A percentile compares a stretch with the other conserved stretches of the same genome.
Evolutionary conservation across 2,329 filamentous ascomycete genomes (phyloP).

Genomic region (Colletotrichum higginsianum): DNA sequence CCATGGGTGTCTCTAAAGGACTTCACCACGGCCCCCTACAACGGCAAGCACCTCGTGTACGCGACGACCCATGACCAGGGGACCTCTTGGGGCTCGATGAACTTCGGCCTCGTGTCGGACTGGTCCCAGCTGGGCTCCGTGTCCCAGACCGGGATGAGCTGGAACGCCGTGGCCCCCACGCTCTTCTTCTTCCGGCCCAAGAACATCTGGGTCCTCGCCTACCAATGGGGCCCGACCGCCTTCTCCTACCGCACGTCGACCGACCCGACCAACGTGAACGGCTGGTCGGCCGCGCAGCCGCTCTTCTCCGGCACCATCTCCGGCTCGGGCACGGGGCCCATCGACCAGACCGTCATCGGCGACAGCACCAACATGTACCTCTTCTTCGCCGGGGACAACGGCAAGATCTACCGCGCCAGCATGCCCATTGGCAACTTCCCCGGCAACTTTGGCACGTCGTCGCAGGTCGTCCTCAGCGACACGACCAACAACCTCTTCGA

Average conservation of each 20-base stretch:
- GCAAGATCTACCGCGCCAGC: slow-evolving; percentile 74
- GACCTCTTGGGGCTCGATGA: slow-evolving; percentile 69
- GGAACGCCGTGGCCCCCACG: slow-evolving; percentile 69
- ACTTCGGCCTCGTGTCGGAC: slow-evolving; percentile 68
- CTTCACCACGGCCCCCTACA: slow-evolving; percentile 69
- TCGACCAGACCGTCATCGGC: slow-evolving; percentile 76
- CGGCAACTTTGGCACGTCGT: slow-evolving; percentile 68
- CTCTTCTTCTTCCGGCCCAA: slow-evolving; percentile 76
- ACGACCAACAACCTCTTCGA: slow-evolving; percentile 73
- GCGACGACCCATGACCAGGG: slow-evolving; percentile 62
- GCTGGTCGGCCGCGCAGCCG: slow-evolving; percentile 68
- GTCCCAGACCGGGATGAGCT: slow-evolving; percentile 66
- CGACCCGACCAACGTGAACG: slow-evolving; percentile 70
- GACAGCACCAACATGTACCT: slow-evolving; percentile 75
- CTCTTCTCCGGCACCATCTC: slow-evolving; percentile 71
- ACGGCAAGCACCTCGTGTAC: slow-evolving; percentile 74
- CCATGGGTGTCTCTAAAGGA: slow-evolving; percentile 75
- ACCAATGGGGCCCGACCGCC: slow-evolving; percentile 73
- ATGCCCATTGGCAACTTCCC: slow-evolving; percentile 77
- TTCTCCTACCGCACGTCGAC: slow-evolving; percentile 74
- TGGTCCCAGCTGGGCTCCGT: slow-evolving; percentile 67
- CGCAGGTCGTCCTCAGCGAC: slow-evolving; percentile 67
- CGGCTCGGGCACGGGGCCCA: slow-evolving; percentile 66
- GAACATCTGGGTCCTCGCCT: slow-evolving; percentile 74
- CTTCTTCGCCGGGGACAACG: slow-evolving; percentile 78